Evolutionary conservation across 2,329 filamentous ascomycete species (phyloP), one percentile per base, ranked within the genome.

Genomic region (Aspergillus sclerotialis): DNA sequence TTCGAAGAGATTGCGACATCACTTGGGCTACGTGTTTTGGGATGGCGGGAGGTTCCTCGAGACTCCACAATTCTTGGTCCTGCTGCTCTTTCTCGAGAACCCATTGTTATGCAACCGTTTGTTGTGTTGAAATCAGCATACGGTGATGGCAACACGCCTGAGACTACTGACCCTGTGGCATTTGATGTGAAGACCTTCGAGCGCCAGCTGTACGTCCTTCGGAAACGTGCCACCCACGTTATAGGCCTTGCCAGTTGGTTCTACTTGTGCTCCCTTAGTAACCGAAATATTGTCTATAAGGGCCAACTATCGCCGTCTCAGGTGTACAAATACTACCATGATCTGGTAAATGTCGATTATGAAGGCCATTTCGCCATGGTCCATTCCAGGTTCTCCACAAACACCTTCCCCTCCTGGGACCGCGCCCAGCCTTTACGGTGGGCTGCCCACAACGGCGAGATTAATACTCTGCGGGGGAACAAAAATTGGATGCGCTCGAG

Each of bases 401-500:
- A 96, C 72, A 96, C 90, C 33, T 96, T 96, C 67, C 90, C 90
- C 13, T 94, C 88, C 1, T 96, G 90, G 90, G 92, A 96, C 65
- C 84, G 90, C 68, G 92, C 90, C 42, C 90, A 96, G 69, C 90
- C 90, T 44, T 70, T 96, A 45, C 80, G 90, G 66, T 96, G 90
- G 90, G 89, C 89, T 46, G 90, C 90, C 54, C 90, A 96, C 72
- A 96, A 96, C 63, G 90, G 90, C 73, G 90, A 96, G 69, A 96
- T 96, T 60, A 96, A 96, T 66, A 96, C 90, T 2, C 71, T 96
- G 42, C 84, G 90, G 59, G 90, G 90, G 42, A 96, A 96, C 72
- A 96, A 96, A 75, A 96, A 96, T 68, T 96, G 90, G 90, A 96
- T 96, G 90, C 83, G 89, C 50, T 90, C 90, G 43, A 82, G 90